Evolutionary conservation across 305 asterid genomes (phyloP).

Genomic region (Salvia sclarea): DNA sequence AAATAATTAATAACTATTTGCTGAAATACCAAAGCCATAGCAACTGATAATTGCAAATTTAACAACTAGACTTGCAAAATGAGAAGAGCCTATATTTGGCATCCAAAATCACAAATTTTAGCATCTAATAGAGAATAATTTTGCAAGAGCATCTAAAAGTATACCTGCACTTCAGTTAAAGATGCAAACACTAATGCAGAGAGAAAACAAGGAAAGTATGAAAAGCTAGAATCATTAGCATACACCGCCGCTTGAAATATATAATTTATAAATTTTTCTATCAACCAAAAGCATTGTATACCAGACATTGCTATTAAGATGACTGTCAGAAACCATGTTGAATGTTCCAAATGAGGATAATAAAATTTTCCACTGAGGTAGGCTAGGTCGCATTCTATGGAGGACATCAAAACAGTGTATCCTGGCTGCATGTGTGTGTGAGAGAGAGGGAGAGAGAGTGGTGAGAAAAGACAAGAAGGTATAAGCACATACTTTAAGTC

Average conservation of each 20-base stretch:
- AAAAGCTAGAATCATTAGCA: too few species aligned
- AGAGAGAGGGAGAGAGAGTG: background rate
- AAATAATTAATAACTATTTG: constrained; percentile 1
- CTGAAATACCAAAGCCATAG: background rate
- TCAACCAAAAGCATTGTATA: background rate
- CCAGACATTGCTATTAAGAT: background rate
- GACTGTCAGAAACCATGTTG: background rate
- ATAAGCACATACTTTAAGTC: background rate
- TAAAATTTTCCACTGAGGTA: background rate
- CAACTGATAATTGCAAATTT: background rate
- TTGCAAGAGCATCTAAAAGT: background rate
- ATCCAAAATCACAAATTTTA: background rate
- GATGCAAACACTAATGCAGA: background rate
- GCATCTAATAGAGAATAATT: background rate
- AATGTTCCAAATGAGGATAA: background rate
- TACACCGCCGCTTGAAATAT: too few species aligned
- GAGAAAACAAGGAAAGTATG: too few species aligned
- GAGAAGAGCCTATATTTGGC: background rate
- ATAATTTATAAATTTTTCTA: background rate
- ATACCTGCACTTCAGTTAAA: background rate
- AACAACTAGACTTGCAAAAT: background rate
- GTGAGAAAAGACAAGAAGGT: background rate
- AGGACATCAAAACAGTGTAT: background rate
- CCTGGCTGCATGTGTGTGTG: background rate
- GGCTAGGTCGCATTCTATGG: background rate